phyloP scores from a whole-genome alignment of 768 basidiomycete species.

The Erythrobasidium yunnanense region DNA sequence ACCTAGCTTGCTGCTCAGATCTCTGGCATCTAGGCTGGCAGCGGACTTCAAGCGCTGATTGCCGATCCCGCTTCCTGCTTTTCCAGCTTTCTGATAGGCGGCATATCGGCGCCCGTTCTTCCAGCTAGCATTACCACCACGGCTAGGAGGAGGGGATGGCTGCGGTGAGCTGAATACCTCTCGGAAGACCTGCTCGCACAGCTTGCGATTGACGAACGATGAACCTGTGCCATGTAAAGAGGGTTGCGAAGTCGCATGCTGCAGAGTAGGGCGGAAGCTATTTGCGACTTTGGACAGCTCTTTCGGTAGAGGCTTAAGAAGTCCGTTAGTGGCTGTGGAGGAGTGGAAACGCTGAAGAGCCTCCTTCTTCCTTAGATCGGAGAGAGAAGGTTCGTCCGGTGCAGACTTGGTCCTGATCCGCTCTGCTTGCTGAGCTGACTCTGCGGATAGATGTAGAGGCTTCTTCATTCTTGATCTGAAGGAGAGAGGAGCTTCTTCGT shows the following conservation, averaged over 20 bases:
- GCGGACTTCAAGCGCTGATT: conserved; percentile 8
- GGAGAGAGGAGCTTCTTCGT: neutral
- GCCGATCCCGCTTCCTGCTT: neutral
- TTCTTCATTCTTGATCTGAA: neutral
- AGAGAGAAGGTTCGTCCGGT: neutral
- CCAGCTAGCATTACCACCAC: conserved; percentile 26
- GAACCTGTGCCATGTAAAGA: conserved; percentile 71
- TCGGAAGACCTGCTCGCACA: conserved; percentile 91
- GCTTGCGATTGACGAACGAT: conserved; percentile 80
- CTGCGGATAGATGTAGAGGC: too few species aligned
- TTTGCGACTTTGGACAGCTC: too few species aligned
- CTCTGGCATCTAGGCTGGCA: conserved; percentile 14
- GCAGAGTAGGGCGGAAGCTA: conserved; percentile 3
- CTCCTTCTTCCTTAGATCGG: neutral
- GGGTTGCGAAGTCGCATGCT: conserved; percentile 43
- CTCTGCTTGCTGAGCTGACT: neutral
- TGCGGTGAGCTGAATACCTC: conserved; percentile 55
- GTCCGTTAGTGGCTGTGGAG: too few species aligned
- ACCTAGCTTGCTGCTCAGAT: neutral
- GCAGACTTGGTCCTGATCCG: neutral
- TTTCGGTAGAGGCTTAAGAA: too few species aligned
- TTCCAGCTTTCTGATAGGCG: neutral
- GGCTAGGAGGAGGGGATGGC: neutral
- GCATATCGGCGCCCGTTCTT: conserved; percentile 26
- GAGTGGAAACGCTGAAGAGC: too few species aligned